Conservation (phyloP, 2,329 filamentous ascomycete species). For the Aspergillus sergii region DNA sequence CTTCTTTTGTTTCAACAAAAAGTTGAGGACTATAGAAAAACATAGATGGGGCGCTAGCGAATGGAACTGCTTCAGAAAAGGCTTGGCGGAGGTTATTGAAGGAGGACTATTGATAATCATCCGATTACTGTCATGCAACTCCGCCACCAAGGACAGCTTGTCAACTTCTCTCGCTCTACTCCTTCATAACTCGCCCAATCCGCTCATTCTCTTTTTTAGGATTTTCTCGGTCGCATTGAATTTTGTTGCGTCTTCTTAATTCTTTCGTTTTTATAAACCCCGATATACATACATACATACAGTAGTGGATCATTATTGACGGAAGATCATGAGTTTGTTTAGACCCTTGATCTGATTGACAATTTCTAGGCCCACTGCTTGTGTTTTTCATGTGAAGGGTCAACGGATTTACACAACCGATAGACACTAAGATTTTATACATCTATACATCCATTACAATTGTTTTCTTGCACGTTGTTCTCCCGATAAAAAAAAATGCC, state of each 20-base stretch:
- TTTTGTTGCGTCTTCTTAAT: not conserved
- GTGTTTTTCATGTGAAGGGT: constrained; percentile 19
- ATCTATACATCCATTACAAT: not conserved
- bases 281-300: not conserved
- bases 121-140: constrained; percentile 14
- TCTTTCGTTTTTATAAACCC: not conserved
- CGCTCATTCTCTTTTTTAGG: not conserved
- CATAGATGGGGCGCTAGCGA: not conserved
- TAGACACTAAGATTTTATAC: not conserved
- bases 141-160: constrained; percentile 29
- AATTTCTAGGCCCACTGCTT: constrained; percentile 12
- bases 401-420: not conserved
- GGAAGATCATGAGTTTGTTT: not conserved
- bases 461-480: not conserved
- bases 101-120: constrained; percentile 11
- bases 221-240: not conserved
- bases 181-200: constrained; percentile 14
- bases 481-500: constrained; percentile 47
- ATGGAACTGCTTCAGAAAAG: not conserved
- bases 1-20: not conserved
- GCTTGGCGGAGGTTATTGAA: constrained; percentile 5
- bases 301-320: not conserved
- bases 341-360: constrained; percentile 8
- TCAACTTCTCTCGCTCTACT: constrained; percentile 25
- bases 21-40: not conserved